Percentiles rank a stretch among this genome's conserved stretches.
Conservation (phyloP, 1,139 yeast species). For the Pichia sp. region DNA sequence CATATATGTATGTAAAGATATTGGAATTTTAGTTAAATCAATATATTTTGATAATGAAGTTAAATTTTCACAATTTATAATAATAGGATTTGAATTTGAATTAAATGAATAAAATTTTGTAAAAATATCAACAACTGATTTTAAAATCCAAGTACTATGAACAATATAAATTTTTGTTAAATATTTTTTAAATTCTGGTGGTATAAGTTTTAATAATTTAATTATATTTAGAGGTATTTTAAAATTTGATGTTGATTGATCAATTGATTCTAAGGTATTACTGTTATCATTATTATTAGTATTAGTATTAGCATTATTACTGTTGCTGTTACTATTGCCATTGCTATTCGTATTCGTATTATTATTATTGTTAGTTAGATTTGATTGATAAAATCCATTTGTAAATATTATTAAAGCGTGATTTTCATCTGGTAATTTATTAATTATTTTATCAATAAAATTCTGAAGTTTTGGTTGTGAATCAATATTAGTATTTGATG, state of each 20-base stretch:
- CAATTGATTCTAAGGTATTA: no score
- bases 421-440: conserved; percentile 19
- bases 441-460: conserved; percentile 16
- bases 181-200: conserved; percentile 49
- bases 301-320: no score
- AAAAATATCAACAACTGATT: conserved; percentile 70
- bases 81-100: conserved; percentile 27
- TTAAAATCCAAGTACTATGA: conserved; percentile 87
- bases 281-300: no score
- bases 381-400: conserved; percentile 23
- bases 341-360: no score
- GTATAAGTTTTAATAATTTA: conserved; percentile 63
- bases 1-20: conserved; percentile 66
- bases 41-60: conserved; percentile 57
- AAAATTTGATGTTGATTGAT: conserved; percentile 6
- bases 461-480: conserved; percentile 9
- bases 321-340: no score
- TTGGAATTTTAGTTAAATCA: conserved; percentile 71
- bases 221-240: conserved; percentile 33
- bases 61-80: conserved; percentile 50
- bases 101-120: conserved; percentile 43
- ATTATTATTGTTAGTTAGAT: neutral
- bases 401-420: conserved; percentile 25
- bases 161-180: conserved; percentile 67
- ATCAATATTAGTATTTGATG: neutral